These are phyloP conservation scores for Boletus sp. DNA, from an alignment of 1,284 basidiomycete species.

Conservation along the genomic window DNA sequence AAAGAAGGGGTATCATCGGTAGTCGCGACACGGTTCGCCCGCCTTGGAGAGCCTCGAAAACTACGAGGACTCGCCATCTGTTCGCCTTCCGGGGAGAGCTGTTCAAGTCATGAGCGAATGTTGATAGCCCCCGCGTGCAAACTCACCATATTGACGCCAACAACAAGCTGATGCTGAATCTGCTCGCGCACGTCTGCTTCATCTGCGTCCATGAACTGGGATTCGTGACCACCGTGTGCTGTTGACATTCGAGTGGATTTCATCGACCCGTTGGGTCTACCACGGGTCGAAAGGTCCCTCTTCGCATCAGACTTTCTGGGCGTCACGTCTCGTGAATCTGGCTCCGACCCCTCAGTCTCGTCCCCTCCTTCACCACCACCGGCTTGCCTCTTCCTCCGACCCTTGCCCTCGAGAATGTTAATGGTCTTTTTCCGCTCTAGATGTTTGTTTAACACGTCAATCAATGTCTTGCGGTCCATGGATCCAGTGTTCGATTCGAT, in stretches of 20 bases:
- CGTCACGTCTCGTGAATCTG: conserved; percentile 54
- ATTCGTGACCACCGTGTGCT: conserved; percentile 57
- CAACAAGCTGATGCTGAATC: conserved; percentile 80
- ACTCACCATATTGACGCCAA: conserved; percentile 71
- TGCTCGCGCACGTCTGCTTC: conserved; percentile 85
- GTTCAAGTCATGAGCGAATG: conserved; percentile 38
- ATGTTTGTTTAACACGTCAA: conserved; percentile 81
- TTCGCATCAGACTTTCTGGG: conserved; percentile 52
- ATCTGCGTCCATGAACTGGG: conserved; percentile 91
- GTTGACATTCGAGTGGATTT: conserved; percentile 47
- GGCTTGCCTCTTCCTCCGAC: conserved; percentile 42
- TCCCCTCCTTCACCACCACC: conserved; percentile 41
- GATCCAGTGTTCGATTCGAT: conserved; percentile 61
- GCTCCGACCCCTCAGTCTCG: conserved; percentile 45
- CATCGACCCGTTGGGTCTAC: conserved; percentile 35
- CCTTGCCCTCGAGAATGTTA: conserved; percentile 79
- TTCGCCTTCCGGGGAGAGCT: conserved; percentile 53
- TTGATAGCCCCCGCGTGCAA: conserved; percentile 10
- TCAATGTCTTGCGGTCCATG: conserved; percentile 82
- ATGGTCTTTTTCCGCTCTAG: conserved; percentile 88
- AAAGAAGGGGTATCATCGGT: conserved; percentile 44
- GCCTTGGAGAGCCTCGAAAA: conserved; percentile 65
- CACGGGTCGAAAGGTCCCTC: conserved; percentile 41
- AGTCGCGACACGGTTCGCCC: conserved; percentile 44
- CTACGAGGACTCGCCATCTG: conserved; percentile 66